Base-by-base conservation (phyloP, 805 yeast genomes). In the Deakozyma indianensis region DNA sequence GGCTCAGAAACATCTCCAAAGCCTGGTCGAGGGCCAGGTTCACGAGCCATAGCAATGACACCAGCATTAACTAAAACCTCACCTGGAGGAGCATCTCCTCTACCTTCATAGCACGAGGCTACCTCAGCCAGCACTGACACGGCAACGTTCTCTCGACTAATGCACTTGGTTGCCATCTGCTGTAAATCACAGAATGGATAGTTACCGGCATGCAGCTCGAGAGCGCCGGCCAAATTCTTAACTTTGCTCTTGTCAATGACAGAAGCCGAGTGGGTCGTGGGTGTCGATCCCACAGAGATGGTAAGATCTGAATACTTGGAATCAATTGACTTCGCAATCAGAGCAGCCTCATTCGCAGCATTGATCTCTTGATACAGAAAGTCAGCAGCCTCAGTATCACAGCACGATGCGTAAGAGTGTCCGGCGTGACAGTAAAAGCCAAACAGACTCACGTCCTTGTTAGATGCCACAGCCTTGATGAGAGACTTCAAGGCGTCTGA, bases 371-470 rank as follows among this genome's bases (percentile, higher is more conserved):
- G 71, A n/a, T 72, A 42, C 28, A 83, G 59, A 32, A 60, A 66
- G 2, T 54, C 56, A 44, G 68, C 68, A 0, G 84, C 83, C 24
- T 68, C 69, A 1, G 65, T 65, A 23, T 63, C 57, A 16, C 68
- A 60, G 4, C 61, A 59, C 0, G 80, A 65, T 1, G 64, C 63
- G 55, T 83, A 83, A 0, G 88, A 78, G 56, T 79, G 83, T 2
- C 94, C 94, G 1, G 86, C 83, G 62, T 83, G 92, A 35, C 83
- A 78, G 59, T 83, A 83, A 53, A 83, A 74, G 0, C 94, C 94
- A 53, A 66, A 75, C 15, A 82, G 48, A 7, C 69, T 64, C 9
- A 78, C 66, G 35, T 59, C 50, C 1, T 63, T 53, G 27, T 59
- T 51, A 14, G 9, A 5, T 32, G 38, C 38, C 11, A 32, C 5